Conservation (phyloP, 2,329 filamentous ascomycete species). For the Trichoderma gracile region DNA sequence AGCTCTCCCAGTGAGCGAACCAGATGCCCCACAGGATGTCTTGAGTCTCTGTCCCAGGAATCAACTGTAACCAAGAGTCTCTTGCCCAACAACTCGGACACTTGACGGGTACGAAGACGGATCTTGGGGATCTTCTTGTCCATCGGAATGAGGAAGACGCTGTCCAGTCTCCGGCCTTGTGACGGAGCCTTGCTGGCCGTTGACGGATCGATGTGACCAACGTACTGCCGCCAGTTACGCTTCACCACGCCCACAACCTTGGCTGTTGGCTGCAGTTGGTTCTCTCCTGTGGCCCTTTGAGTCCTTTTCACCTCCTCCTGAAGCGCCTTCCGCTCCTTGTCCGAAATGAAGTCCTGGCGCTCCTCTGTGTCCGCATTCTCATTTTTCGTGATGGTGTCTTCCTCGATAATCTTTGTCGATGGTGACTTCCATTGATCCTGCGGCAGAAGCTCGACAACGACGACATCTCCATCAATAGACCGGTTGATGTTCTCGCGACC, state of each 20-base stretch:
- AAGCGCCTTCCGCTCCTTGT: conserved; percentile 80
- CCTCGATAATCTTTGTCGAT: conserved; percentile 93
- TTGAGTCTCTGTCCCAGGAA: conserved; percentile 89
- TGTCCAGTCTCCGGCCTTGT: conserved; percentile 83
- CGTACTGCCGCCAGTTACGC: conserved; percentile 96
- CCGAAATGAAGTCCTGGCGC: conserved; percentile 74
- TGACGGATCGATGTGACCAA: conserved; percentile 88
- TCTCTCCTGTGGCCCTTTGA: conserved; percentile 74
- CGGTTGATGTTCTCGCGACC: conserved; percentile 96
- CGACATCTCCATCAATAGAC: conserved; percentile 85
- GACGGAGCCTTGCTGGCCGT: conserved; percentile 72
- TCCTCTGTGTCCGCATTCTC: conserved; percentile 89
- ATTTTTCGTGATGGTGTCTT: conserved; percentile 86
- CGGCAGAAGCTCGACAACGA: conserved; percentile 89
- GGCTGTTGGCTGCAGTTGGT: conserved; percentile 83
- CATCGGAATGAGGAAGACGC: conserved; percentile 94
- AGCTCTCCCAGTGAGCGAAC: conserved; percentile 89
- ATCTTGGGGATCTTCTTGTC: conserved; percentile 98
- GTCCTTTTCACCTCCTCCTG: conserved; percentile 89
- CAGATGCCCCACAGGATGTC: conserved; percentile 91
- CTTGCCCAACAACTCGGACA: conserved; percentile 84
- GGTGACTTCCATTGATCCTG: conserved; percentile 97
- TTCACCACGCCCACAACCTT: conserved; percentile 90
- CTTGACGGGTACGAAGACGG: conserved; percentile 85
- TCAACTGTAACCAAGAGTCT: conserved; percentile 92